These are phyloP conservation scores for Fraxinus albicans DNA, from an alignment of 305 asterid genomes.

Conservation along the genomic window DNA sequence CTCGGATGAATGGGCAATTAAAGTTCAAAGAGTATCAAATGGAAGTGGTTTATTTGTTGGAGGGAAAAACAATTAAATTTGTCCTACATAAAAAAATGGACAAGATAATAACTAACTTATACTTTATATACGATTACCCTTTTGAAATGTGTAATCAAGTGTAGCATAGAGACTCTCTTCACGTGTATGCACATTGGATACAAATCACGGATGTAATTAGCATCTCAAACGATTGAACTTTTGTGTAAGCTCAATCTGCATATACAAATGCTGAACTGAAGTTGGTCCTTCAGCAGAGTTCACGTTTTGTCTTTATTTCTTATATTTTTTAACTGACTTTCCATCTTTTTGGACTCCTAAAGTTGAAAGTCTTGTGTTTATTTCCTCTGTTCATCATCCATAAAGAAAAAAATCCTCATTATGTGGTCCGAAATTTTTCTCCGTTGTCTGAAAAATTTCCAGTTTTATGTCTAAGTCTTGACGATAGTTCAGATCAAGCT, in stretches of 20 bases:
- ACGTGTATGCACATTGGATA: neutral
- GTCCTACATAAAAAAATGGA: neutral
- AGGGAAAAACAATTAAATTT: neutral
- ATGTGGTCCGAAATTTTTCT: neutral
- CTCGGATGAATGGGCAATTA: too few relatives aligned
- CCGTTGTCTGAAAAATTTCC: neutral
- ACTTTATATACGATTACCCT: too few relatives aligned
- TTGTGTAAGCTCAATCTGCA: neutral
- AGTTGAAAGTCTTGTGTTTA: neutral
- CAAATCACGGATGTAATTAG: neutral
- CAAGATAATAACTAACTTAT: too few relatives aligned
- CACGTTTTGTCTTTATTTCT: neutral
- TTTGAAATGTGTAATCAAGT: neutral
- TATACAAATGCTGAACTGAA: too few relatives aligned
- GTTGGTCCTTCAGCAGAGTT: neutral
- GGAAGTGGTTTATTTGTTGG: too few relatives aligned
- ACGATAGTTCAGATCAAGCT: neutral
- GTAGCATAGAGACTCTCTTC: too few relatives aligned
- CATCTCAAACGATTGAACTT: neutral
- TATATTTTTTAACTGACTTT: neutral
- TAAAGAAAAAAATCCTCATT: neutral
- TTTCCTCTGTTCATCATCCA: neutral
- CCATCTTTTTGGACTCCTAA: neutral
- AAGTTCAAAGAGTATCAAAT: neutral
- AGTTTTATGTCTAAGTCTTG: neutral